A percentile compares a stretch with the other conserved stretches of the same genome.
Evolutionary conservation across 371 early-diverging fungal genomes (phyloP).

Genomic region (Lichtheimia ramosa): DNA sequence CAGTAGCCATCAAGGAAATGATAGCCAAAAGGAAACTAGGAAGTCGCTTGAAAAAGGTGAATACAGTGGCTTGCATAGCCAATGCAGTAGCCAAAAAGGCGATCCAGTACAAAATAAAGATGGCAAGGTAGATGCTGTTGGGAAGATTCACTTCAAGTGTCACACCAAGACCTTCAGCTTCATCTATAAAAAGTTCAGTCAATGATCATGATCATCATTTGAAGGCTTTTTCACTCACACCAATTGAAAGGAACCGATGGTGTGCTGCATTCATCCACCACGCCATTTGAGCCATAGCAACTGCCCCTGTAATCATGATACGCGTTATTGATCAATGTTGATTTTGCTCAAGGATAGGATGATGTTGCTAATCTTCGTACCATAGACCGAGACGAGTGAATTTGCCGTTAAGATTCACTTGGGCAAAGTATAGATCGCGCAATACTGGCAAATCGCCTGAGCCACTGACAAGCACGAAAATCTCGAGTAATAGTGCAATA

Average conservation of each 20-base stretch:
- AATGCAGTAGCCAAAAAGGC: conserved; percentile 37
- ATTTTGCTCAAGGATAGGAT: no score
- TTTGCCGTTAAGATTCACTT: conserved; percentile 5
- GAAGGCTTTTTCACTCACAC: conserved; percentile 12
- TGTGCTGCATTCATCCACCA: conserved; percentile 17
- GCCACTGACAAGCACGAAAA: conserved; percentile 25
- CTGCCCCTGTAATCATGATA: conserved; percentile 17
- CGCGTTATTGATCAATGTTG: neutral
- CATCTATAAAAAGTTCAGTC: conserved; percentile 10
- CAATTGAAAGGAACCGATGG: conserved; percentile 25
- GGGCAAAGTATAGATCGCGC: conserved; percentile 17
- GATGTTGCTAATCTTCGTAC: conserved; percentile 4
- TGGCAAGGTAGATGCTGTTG: conserved; percentile 31
- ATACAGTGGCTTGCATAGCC: conserved; percentile 35
- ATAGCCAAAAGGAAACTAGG: conserved; percentile 29
- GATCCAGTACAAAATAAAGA: conserved; percentile 46
- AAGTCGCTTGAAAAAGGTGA: conserved; percentile 32
- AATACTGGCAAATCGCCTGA: conserved; percentile 22
- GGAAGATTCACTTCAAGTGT: conserved; percentile 5
- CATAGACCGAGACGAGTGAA: conserved; percentile 26
- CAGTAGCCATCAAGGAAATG: conserved; percentile 18
- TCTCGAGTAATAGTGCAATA: conserved; percentile 18
- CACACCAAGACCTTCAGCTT: conserved; percentile 15
- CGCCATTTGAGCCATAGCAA: conserved; percentile 5
- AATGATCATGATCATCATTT: conserved; percentile 1